Evolutionary conservation across 495 filamentous ascomycete genomes (phyloP), one percentile per base, ranked within the genome.

Genomic region (Talaromyces liani): DNA sequence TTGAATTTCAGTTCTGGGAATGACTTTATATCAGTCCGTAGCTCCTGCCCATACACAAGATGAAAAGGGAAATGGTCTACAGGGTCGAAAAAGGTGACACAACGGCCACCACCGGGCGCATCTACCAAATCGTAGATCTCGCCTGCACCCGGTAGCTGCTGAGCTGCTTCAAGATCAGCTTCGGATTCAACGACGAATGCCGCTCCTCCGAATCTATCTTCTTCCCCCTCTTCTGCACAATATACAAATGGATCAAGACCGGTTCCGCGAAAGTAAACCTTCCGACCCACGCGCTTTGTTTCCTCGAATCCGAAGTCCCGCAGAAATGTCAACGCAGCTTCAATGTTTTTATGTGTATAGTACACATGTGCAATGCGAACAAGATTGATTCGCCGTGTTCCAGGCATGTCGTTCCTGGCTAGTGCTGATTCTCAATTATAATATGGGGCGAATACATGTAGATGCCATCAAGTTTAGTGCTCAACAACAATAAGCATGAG

Each of bases 181-280:
- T 80, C 74, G 6, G 80, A 80, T 63, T 84, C 81, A 55, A 86
- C 84, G 12, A 71, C 78, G 62, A 80, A 85, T n/a, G 72, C 80
- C 1, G 75, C 72, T 6, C 84, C 84, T 4, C 78, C 76, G 60
- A 85, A 86, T 58, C 72, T 75, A 63, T 78, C 63, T 66, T 77
- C 76, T 47, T 73, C 70, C 0, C 76, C 73, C 33, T 76, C 73
- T 47, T 68, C 70, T 36, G 79, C 71, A 62, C 77, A 79, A 16
- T 83, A 70, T 10, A 85, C 70, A 63, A 82, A 85, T n/a, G 82
- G 83, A 60, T 85, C 81, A 33, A 72, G 71, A 18, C 84, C 79
- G 64, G 82, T 83, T 10, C 84, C 83, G 34, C 83, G 76, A 70
- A 76, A 85, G 72, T 80, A 85, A 16, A 84, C 79, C 56, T 74